A percentile compares a stretch with the other conserved stretches of the same genome.
Conservation (phyloP, 805 yeast species). For the Starmerella potacharoeniae region DNA sequence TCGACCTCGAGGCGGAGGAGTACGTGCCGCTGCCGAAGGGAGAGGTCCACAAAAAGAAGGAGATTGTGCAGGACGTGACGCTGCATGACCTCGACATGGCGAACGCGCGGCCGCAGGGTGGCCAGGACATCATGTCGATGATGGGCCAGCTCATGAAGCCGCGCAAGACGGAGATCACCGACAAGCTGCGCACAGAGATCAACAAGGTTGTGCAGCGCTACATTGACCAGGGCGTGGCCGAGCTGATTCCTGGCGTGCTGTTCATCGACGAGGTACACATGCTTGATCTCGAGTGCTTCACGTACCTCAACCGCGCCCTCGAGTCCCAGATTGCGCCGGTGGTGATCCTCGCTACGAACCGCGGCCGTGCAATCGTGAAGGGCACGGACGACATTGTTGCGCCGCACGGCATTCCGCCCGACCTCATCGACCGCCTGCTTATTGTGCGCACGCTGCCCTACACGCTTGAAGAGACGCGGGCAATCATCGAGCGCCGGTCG, state of each 20-base stretch:
- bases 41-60: conserved; percentile 95
- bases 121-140: conserved; percentile 90
- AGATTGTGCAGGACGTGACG: conserved; percentile 94
- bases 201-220: conserved; percentile 92
- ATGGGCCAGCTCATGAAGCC: conserved; percentile 97
- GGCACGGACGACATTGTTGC: conserved; percentile 77
- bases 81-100: conserved; percentile 94
- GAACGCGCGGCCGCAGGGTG: conserved; percentile 92
- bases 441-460: conserved; percentile 91
- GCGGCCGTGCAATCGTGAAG: conserved; percentile 83
- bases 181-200: conserved; percentile 84
- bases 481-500: conserved; percentile 75
- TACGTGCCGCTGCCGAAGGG: conserved; percentile 98
- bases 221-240: conserved; percentile 97
- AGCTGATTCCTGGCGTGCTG: conserved; percentile 91
- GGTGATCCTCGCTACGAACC: conserved; percentile 89
- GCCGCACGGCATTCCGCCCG: conserved; percentile 97
- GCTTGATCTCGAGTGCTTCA: conserved; percentile 95
- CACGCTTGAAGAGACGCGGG: conserved; percentile 63
- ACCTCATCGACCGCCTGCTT: conserved; percentile 78
- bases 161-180: conserved; percentile 92
- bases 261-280: conserved; percentile 97
- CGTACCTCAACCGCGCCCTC: conserved; percentile 85
- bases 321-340: conserved; percentile 89
- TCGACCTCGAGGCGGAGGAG: conserved; percentile 96